A percentile compares a stretch with the other conserved stretches of the same genome.
phyloP scores from a whole-genome alignment of 495 filamentous ascomycete species.

The Neurospora sp. region DNA sequence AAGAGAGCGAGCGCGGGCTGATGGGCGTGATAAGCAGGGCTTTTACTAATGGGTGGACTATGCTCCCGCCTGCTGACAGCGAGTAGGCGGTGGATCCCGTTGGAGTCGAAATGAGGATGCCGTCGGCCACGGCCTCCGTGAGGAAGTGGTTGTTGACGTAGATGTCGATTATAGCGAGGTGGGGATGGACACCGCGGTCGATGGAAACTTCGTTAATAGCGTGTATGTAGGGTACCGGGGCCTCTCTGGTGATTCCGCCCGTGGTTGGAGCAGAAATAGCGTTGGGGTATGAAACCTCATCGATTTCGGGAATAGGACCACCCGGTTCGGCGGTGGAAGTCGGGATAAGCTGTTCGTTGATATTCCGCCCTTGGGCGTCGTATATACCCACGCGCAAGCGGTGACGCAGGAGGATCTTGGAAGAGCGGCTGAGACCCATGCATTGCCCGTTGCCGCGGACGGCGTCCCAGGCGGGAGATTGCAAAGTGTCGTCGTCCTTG shows the following conservation, averaged over 20 bases:
- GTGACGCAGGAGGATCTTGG: slow-evolving; percentile 75
- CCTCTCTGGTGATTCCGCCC: slow-evolving; percentile 1
- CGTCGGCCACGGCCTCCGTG: slow-evolving; percentile 88
- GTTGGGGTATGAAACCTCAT: background rate
- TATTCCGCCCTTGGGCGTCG: slow-evolving; percentile 46
- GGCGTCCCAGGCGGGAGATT: slow-evolving; percentile 47
- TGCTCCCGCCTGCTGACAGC: slow-evolving; percentile 83
- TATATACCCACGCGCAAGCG: slow-evolving; percentile 76
- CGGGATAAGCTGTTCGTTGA: slow-evolving; percentile 37
- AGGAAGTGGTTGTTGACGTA: slow-evolving; percentile 75
- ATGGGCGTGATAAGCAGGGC: slow-evolving; percentile 86
- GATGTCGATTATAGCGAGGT: slow-evolving; percentile 83
- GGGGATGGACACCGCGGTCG: slow-evolving; percentile 79
- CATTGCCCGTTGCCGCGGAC: slow-evolving; percentile 74
- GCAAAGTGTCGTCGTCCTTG: slow-evolving; percentile 3
- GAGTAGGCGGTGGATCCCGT: slow-evolving; percentile 94
- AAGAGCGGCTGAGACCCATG: slow-evolving; percentile 62
- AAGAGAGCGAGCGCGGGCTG: slow-evolving; percentile 83
- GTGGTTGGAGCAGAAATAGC: background rate
- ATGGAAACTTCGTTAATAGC: slow-evolving; percentile 94
- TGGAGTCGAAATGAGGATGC: slow-evolving; percentile 86
- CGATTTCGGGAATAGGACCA: slow-evolving; percentile 15
- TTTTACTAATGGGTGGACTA: slow-evolving; percentile 86
- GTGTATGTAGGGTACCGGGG: slow-evolving; percentile 44
- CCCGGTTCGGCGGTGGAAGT: slow-evolving; percentile 33